Evolutionary conservation across 2,329 filamentous ascomycete genomes (phyloP), one percentile per base, ranked within the genome.

Genomic region (Simplicillium sp.): DNA sequence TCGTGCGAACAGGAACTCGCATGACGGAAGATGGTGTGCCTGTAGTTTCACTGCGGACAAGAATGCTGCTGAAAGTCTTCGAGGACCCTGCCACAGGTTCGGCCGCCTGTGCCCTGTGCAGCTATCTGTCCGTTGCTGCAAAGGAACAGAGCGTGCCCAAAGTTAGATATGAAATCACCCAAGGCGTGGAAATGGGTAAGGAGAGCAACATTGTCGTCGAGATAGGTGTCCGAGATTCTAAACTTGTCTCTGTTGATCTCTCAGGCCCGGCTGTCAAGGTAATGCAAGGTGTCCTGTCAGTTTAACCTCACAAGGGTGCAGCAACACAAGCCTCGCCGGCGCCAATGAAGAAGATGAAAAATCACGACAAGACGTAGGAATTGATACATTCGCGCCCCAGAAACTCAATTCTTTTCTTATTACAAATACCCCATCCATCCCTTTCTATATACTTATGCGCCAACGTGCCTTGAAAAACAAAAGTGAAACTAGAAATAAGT

Each of bases 141-240:
- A 62, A 39, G 55, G 54, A 35, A 46, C 50, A 48, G 34, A 54
- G 46, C n/a, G 55, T 51, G 16, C 56, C 54, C 17, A 56, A 49
- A 41, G 55, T 55, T 35, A 61, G 56, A 40, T 80, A 73, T 48
- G 62, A 68, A 43, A 61, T 84, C 46, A 73, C 73, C 44, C 80
- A 84, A 60, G 81, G 80, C 1, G 75, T 82, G 9, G 80, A 84
- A 59, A 82, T 84, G 73, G 79, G 77, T 6, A 60, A 77, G 47
- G 61, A 61, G 55, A 77, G 73, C 50, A 60, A 68, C 37, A 75
- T 77, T 37, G 50, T 56, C 32, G 66, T 76, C 29, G 63, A 71
- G 41, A 62, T 72, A n/a, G 47, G 44, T 29, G 39, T 57, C 31
- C 56, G 57, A 36, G 55, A 53, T 41, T 48, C 51, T 16, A 45